These are phyloP conservation scores for Penicillium sp. DNA, from an alignment of 2,329 filamentous ascomycete species.

Conservation along the genomic window DNA sequence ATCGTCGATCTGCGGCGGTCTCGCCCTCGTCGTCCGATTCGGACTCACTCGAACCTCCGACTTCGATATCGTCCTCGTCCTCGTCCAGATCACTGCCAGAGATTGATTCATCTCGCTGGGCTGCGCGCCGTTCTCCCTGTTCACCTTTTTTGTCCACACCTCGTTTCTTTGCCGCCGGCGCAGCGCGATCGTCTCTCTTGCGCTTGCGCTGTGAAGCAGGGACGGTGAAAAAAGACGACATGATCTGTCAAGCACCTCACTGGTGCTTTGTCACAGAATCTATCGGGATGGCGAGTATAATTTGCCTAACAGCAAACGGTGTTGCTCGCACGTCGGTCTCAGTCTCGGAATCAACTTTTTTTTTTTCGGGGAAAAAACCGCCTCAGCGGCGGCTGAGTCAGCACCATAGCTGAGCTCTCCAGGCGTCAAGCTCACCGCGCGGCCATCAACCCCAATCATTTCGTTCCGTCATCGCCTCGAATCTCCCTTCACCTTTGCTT, in stretches of 20 bases:
- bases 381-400: constrained; percentile 33
- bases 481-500: constrained; percentile 15
- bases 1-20: constrained; percentile 79
- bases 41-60: constrained; percentile 45
- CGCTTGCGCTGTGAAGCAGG: constrained; percentile 85
- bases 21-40: constrained; percentile 69
- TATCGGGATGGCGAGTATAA: constrained; percentile 1
- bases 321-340: constrained; percentile 11
- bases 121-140: constrained; percentile 40
- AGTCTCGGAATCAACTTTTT: constrained; percentile 31
- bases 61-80: constrained; percentile 50
- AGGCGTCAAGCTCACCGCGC: constrained; percentile 42
- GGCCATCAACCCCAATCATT: constrained; percentile 24
- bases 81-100: constrained; percentile 75
- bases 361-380: constrained; percentile 33
- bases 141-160: constrained; percentile 36
- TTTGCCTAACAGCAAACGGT: constrained; percentile 5
- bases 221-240: constrained; percentile 95
- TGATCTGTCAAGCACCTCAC: constrained; percentile 32
- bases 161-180: constrained; percentile 43
- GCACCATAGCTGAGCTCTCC: constrained; percentile 34
- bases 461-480: constrained; percentile 18
- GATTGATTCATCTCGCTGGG: constrained; percentile 67
- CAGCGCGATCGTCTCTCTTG: constrained; percentile 58
- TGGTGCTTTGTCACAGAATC: constrained; percentile 1